Conservation (phyloP, 208 protist species). For the Acanthamoeba lenticulata region DNA sequence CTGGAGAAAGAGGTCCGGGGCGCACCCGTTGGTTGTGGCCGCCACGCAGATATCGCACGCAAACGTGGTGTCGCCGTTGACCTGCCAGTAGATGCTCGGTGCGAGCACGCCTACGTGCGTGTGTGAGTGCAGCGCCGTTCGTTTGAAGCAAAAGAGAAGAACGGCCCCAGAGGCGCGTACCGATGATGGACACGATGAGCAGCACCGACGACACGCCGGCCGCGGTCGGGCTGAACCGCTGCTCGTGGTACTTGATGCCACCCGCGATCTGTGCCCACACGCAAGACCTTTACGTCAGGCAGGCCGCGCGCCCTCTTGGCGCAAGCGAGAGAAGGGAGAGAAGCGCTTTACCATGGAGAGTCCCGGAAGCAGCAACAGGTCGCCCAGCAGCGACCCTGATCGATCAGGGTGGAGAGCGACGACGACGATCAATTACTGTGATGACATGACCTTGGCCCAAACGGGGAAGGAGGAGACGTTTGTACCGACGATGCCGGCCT, state of each 20-base stretch:
- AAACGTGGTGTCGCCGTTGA: slow-evolving; percentile 69
- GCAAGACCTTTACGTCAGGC: background rate
- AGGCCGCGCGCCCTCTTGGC: background rate
- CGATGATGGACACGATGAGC: slow-evolving; percentile 84
- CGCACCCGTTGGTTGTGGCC: background rate
- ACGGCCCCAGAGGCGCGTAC: background rate
- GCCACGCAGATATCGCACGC: background rate
- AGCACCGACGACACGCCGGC: slow-evolving; percentile 83
- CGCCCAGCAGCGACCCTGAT: slow-evolving; percentile 83
- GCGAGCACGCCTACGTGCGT: slow-evolving; percentile 72
- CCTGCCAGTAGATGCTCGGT: slow-evolving; percentile 84
- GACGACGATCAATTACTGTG: background rate
- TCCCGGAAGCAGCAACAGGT: slow-evolving; percentile 82
- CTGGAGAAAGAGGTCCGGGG: background rate
- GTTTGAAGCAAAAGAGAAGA: background rate
- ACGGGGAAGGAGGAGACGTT: background rate
- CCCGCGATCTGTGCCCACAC: slow-evolving; percentile 65
- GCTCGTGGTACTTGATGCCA: slow-evolving; percentile 86
- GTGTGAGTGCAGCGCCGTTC: background rate
- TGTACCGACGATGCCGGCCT: slow-evolving; percentile 25
- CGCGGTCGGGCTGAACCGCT: slow-evolving; percentile 84
- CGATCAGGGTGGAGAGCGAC: background rate
- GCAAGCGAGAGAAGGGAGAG: background rate
- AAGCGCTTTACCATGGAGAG: slow-evolving; percentile 81
- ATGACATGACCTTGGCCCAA: background rate